Evolutionary conservation across 2,329 filamentous ascomycete species (phyloP).

Genomic region (Trichophyton simii): DNA sequence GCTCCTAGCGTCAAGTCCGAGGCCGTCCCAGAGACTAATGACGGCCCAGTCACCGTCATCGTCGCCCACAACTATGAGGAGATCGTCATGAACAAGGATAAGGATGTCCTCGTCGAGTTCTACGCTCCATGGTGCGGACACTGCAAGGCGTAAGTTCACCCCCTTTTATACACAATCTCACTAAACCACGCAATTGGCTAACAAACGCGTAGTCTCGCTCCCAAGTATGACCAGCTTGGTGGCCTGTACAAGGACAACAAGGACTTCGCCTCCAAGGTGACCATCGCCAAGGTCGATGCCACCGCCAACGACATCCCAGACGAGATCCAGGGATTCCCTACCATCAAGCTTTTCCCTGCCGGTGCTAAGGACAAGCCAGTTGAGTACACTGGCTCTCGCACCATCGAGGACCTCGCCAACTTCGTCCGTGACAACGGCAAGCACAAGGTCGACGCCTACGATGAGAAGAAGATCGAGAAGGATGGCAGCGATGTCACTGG

Average conservation of each 20-base stretch:
- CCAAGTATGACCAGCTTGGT: slow-evolving; percentile 55
- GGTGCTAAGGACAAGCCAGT: slow-evolving; percentile 74
- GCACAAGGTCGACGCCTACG: slow-evolving; percentile 59
- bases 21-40: slow-evolving; percentile 85
- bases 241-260: slow-evolving; percentile 40
- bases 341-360: slow-evolving; percentile 95
- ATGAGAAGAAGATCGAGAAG: slow-evolving; percentile 45
- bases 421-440: slow-evolving; percentile 96
- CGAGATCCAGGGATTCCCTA: slow-evolving; percentile 94
- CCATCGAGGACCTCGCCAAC: slow-evolving; percentile 76
- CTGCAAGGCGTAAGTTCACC: slow-evolving; percentile 47
- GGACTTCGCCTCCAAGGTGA: slow-evolving; percentile 46
- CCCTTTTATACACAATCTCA: slow-evolving; percentile 1
- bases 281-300: slow-evolving; percentile 82
- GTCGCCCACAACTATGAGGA: slow-evolving; percentile 92
- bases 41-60: slow-evolving; percentile 73
- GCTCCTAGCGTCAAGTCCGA: slow-evolving; percentile 98
- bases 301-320: slow-evolving; percentile 94
- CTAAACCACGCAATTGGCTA: neutral
- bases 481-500: slow-evolving; percentile 25
- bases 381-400: slow-evolving; percentile 78
- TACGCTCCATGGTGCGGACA: slow-evolving; percentile 79
- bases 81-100: slow-evolving; percentile 79
- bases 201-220: slow-evolving; percentile 39
- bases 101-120: slow-evolving; percentile 96